Conservation (phyloP, 495 filamentous ascomycete genomes). For the Aspergillus asperescens region DNA sequence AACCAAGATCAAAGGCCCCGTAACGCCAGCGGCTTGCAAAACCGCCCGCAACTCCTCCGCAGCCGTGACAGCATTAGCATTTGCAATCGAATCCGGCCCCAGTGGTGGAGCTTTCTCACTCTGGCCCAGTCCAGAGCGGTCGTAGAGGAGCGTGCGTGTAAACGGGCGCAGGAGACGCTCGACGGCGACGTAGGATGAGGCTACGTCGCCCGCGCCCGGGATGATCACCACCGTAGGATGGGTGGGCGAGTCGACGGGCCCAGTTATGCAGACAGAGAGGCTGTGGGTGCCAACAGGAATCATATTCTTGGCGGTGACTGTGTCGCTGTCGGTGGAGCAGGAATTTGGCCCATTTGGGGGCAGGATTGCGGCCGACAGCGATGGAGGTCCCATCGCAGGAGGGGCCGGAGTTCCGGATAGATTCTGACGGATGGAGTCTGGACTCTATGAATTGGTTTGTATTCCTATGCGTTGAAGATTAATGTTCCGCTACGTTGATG, state of each 20-base stretch:
- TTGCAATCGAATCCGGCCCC: neutral
- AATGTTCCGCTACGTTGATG: too few relatives aligned
- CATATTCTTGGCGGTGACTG: neutral
- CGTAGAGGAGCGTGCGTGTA: slow-evolving; percentile 36
- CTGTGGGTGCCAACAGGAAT: slow-evolving; percentile 31
- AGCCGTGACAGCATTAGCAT: neutral
- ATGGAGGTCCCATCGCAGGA: too few relatives aligned
- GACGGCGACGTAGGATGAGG: slow-evolving; percentile 39
- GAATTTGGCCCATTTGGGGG: too few relatives aligned
- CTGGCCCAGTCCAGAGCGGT: slow-evolving; percentile 38
- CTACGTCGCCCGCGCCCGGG: slow-evolving; percentile 42
- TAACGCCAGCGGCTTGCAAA: slow-evolving; percentile 15
- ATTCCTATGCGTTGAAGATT: too few relatives aligned
- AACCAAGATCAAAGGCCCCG: slow-evolving; percentile 39
- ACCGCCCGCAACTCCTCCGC: slow-evolving; percentile 33
- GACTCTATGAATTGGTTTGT: too few relatives aligned
- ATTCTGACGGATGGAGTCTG: too few relatives aligned
- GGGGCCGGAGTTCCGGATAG: too few relatives aligned
- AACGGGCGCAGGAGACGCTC: slow-evolving; percentile 24
- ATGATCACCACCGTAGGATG: slow-evolving; percentile 42
- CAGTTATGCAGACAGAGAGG: slow-evolving; percentile 28
- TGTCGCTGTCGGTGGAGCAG: neutral
- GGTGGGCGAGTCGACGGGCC: slow-evolving; percentile 14
- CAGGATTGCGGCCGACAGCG: too few relatives aligned
- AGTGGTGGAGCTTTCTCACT: slow-evolving; percentile 22